These are phyloP conservation scores for Psilocybe subaeruginosa DNA, from an alignment of 768 basidiomycete species.

Conservation along the genomic window DNA sequence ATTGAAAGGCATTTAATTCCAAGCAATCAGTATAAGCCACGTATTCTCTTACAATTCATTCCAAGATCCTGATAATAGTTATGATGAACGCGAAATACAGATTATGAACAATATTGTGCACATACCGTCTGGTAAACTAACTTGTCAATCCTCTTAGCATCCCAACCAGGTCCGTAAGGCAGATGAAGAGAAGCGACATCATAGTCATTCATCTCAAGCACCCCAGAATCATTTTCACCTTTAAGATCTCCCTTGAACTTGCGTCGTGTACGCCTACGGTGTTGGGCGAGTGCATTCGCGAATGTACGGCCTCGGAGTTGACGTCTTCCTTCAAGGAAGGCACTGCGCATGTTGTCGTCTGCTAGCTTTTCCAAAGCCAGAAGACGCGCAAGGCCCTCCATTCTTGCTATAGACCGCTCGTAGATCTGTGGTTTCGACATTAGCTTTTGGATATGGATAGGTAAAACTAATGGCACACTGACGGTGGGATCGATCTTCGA, in stretches of 20 bases:
- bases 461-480: constrained; percentile 8
- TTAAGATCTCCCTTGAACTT: constrained; percentile 63
- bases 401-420: constrained; percentile 58
- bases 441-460: background rate
- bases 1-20: background rate
- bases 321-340: constrained; percentile 51
- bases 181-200: constrained; percentile 59
- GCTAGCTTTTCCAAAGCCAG: constrained; percentile 64
- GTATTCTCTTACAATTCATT: constrained; percentile 50
- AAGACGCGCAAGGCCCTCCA: constrained; percentile 63
- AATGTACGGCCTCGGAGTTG: constrained; percentile 45
- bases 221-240: constrained; percentile 35
- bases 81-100: background rate
- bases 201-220: constrained; percentile 61
- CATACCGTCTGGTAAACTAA: constrained; percentile 37
- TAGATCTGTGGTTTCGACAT: constrained; percentile 44
- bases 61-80: constrained; percentile 48
- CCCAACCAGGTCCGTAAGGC: constrained; percentile 66
- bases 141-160: constrained; percentile 57
- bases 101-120: no score
- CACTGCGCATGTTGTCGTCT: constrained; percentile 42
- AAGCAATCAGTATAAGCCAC: background rate
- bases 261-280: constrained; percentile 35
- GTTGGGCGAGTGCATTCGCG: constrained; percentile 36
- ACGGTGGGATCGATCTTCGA: constrained; percentile 63